phyloP scores from a whole-genome alignment of 495 filamentous ascomycete genomes.

The Copromyces sp. region DNA sequence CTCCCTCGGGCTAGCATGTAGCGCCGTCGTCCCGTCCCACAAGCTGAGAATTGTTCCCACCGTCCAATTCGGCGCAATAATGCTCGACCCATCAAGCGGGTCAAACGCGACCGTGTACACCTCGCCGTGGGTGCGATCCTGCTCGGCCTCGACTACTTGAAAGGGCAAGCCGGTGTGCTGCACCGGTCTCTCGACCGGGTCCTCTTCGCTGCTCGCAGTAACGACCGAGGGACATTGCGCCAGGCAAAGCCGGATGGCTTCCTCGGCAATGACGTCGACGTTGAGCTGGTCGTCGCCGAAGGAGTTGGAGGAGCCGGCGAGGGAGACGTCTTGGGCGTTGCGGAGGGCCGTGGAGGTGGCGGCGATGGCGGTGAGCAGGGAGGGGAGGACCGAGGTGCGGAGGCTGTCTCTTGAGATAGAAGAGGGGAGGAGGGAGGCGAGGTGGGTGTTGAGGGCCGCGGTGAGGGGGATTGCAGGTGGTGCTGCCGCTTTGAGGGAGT shows the following conservation, averaged over 20 bases:
- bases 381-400: conserved; percentile 27
- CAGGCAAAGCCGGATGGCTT: conserved; percentile 31
- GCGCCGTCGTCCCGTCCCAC: conserved; percentile 36
- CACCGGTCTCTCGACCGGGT: conserved; percentile 33
- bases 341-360: conserved; percentile 27
- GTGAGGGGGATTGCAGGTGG: neutral
- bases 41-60: conserved; percentile 44
- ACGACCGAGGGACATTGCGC: conserved; percentile 29
- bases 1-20: conserved; percentile 23
- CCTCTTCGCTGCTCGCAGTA: conserved; percentile 44
- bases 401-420: conserved; percentile 4
- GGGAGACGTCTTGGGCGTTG: conserved; percentile 29
- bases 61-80: conserved; percentile 42
- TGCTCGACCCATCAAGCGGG: conserved; percentile 44
- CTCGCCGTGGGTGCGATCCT: conserved; percentile 16
- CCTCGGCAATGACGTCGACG: conserved; percentile 42
- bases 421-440: neutral
- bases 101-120: conserved; percentile 47
- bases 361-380: conserved; percentile 27
- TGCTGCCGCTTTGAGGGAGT: neutral
- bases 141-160: neutral
- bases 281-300: conserved; percentile 49
- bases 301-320: conserved; percentile 35
- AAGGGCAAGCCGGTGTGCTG: neutral
- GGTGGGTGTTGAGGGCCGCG: neutral